Evolutionary conservation across 2,329 filamentous ascomycete genomes (phyloP).

Genomic region (Trichoderma citrinoviride): DNA sequence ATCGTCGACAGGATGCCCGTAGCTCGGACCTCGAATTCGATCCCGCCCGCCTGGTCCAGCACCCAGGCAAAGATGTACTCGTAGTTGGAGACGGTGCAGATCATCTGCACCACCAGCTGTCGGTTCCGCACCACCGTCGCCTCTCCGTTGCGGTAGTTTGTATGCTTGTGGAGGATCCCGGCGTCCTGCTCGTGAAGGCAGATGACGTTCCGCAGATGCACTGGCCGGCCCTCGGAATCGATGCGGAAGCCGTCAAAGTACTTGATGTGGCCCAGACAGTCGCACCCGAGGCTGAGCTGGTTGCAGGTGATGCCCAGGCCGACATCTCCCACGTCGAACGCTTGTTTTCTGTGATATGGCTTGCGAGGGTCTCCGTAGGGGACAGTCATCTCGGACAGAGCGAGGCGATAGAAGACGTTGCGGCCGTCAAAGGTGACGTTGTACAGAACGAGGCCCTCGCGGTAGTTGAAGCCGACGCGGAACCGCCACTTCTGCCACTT

Average conservation of each 20-base stretch:
- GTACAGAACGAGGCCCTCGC: constrained; percentile 69
- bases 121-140: constrained; percentile 60
- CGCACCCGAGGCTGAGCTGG: constrained; percentile 65
- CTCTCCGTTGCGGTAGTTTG: constrained; percentile 61
- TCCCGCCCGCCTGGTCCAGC: constrained; percentile 60
- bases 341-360: constrained; percentile 67
- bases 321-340: constrained; percentile 70
- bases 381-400: constrained; percentile 67
- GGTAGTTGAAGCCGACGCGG: constrained; percentile 64
- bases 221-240: constrained; percentile 51
- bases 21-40: constrained; percentile 61
- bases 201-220: constrained; percentile 56
- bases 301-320: constrained; percentile 66
- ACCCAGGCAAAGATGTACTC: constrained; percentile 58
- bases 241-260: constrained; percentile 59
- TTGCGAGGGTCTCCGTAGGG: constrained; percentile 64
- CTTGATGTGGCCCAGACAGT: constrained; percentile 67
- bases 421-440: constrained; percentile 66
- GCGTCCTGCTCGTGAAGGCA: constrained; percentile 71
- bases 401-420: constrained; percentile 65
- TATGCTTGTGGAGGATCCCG: constrained; percentile 71
- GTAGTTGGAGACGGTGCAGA: constrained; percentile 69
- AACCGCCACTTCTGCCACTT: constrained; percentile 69
- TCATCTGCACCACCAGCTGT: constrained; percentile 65
- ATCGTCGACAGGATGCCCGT: constrained; percentile 64